phyloP scores from a whole-genome alignment of 176 grass and related monocot species.

The Triticum dicoccoides region DNA sequence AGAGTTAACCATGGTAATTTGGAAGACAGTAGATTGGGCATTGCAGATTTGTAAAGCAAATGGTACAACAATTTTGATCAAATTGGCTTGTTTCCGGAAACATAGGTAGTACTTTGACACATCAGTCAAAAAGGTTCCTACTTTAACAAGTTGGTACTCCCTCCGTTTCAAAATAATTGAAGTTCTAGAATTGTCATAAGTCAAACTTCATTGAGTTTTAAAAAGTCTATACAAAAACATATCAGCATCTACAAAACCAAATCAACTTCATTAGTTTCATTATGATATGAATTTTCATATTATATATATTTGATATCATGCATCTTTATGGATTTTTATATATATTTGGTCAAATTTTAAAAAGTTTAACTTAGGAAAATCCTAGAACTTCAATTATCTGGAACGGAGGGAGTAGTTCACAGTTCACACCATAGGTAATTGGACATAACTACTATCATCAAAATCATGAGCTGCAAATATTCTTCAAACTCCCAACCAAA shows the following conservation, averaged over 20 bases:
- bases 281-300: no score
- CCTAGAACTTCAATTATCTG: no score
- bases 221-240: no score
- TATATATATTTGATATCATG: no score
- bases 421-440: not conserved
- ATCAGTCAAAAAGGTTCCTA: not conserved
- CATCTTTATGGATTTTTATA: no score
- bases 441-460: conserved; percentile 11
- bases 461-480: not conserved
- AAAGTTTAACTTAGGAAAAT: no score
- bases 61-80: not conserved
- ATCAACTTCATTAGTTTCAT: no score
- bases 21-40: not conserved
- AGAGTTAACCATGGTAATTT: not conserved
- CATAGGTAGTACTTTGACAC: not conserved
- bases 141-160: conserved; percentile 1
- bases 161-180: no score
- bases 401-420: not conserved
- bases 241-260: no score
- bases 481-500: conserved; percentile 16
- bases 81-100: not conserved
- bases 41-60: not conserved
- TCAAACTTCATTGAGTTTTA: no score
- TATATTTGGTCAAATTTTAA: no score
- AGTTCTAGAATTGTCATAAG: no score